Evolutionary conservation across 2,329 filamentous ascomycete genomes (phyloP).

Genomic region (Ophiostoma sp.): DNA sequence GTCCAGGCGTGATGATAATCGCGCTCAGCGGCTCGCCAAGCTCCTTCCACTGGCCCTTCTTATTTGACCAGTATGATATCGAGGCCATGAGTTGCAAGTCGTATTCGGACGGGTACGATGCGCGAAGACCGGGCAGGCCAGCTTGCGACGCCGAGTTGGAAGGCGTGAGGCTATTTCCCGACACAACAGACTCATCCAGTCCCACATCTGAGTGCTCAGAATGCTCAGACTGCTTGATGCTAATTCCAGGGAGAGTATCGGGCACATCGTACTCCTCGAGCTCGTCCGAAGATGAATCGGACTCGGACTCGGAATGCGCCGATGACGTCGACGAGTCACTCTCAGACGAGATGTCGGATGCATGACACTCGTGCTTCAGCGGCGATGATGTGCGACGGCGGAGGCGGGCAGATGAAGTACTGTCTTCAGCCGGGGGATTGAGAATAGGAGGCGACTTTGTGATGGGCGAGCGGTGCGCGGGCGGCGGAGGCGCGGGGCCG

Average conservation of each 20-base stretch:
- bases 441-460: slow-evolving; percentile 39
- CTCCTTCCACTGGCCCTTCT: slow-evolving; percentile 56
- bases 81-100: slow-evolving; percentile 47
- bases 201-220: slow-evolving; percentile 36
- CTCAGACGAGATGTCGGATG: slow-evolving; percentile 62
- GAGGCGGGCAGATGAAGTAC: slow-evolving; percentile 40
- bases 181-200: slow-evolving; percentile 40
- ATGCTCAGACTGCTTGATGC: slow-evolving; percentile 44
- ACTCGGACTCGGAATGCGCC: slow-evolving; percentile 49
- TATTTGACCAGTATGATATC: slow-evolving; percentile 59
- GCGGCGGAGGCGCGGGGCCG: slow-evolving; percentile 44
- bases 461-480: slow-evolving; percentile 46
- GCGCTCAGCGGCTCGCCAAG: slow-evolving; percentile 49
- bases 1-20: slow-evolving; percentile 52
- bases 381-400: slow-evolving; percentile 82
- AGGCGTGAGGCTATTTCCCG: slow-evolving; percentile 62
- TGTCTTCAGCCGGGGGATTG: slow-evolving; percentile 44
- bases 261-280: slow-evolving; percentile 57
- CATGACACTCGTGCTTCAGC: slow-evolving; percentile 93
- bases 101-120: slow-evolving; percentile 41
- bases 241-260: slow-evolving; percentile 54
- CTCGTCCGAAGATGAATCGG: slow-evolving; percentile 47
- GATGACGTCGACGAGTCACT: slow-evolving; percentile 56
- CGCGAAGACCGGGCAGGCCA: slow-evolving; percentile 51
- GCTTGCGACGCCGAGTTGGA: slow-evolving; percentile 79